phyloP scores from a whole-genome alignment of 352 stramenopile genomes.

The Phytophthora pini region DNA sequence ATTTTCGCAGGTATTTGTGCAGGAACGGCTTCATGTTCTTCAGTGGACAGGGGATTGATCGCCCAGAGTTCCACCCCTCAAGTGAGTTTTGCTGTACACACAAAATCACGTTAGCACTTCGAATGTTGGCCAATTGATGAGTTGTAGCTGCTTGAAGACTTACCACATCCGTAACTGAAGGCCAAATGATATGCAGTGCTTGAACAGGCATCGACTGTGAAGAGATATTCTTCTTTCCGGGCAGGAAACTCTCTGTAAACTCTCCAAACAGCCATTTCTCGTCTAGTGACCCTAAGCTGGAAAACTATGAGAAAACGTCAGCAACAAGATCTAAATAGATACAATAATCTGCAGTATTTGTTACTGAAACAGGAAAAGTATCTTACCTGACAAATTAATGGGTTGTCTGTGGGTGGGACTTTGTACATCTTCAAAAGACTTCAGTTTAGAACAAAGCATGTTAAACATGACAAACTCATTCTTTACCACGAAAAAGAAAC shows the following conservation, averaged over 20 bases:
- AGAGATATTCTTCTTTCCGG: conserved; percentile 43
- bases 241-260: conserved; percentile 69
- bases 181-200: conserved; percentile 82
- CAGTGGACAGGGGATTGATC: conserved; percentile 72
- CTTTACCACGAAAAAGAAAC: not conserved
- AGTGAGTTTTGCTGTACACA: conserved; percentile 68
- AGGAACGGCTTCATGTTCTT: conserved; percentile 91
- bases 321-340: no score
- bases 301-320: conserved; percentile 53
- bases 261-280: conserved; percentile 87
- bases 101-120: conserved; percentile 4
- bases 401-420: conserved; percentile 57
- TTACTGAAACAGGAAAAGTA: no score
- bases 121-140: not conserved
- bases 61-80: conserved; percentile 79
- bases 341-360: no score
- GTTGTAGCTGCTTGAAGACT: conserved; percentile 12
- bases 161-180: conserved; percentile 81
- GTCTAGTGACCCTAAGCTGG: conserved; percentile 79
- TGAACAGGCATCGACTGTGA: conserved; percentile 48
- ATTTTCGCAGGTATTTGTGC: conserved; percentile 86
- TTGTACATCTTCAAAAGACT: conserved; percentile 66
- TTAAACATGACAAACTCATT: conserved; percentile 3
- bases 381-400: conserved; percentile 70
- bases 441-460: not conserved